Conservation (phyloP, 2,329 filamentous ascomycete species). For the Truncatella angustata region DNA sequence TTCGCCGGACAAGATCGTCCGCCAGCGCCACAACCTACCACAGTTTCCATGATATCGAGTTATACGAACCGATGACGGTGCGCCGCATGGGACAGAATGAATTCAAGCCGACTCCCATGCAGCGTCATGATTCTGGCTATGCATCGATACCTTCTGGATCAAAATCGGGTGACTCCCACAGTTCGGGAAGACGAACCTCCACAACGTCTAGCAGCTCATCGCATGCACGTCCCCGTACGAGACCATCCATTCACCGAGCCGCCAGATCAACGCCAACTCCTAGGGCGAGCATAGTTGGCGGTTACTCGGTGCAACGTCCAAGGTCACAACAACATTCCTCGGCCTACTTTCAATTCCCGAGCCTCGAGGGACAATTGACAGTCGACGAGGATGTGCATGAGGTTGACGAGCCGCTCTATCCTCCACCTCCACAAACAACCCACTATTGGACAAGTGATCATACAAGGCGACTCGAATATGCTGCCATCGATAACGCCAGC, state of each 20-base stretch:
- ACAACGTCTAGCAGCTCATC: slow-evolving; percentile 28
- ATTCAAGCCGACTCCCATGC: slow-evolving; percentile 40
- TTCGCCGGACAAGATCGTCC: slow-evolving; percentile 31
- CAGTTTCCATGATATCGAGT: slow-evolving; percentile 51
- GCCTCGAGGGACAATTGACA: slow-evolving; percentile 34
- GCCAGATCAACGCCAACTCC: slow-evolving; percentile 33
- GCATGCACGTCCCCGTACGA: slow-evolving; percentile 32
- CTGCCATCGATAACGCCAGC: slow-evolving; percentile 62
- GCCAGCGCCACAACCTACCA: slow-evolving; percentile 51
- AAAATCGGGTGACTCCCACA: slow-evolving; percentile 36
- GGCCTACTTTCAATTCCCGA: slow-evolving; percentile 50
- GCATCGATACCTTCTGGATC: slow-evolving; percentile 46
- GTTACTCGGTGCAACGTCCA: slow-evolving; percentile 15
- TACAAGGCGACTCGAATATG: slow-evolving; percentile 63
- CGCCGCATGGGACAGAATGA: slow-evolving; percentile 20
- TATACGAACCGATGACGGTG: slow-evolving; percentile 37
- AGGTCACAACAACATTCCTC: slow-evolving; percentile 23
- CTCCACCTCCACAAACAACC: slow-evolving; percentile 55
- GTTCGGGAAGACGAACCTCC: slow-evolving; percentile 26
- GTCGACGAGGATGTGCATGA: slow-evolving; percentile 12
- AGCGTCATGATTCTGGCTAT: slow-evolving; percentile 58
- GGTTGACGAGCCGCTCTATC: slow-evolving; percentile 25
- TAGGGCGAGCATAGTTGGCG: slow-evolving; percentile 22
- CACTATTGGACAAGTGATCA: slow-evolving; percentile 68
- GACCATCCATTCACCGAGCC: slow-evolving; percentile 41